A percentile compares a stretch with the other conserved stretches of the same genome.
phyloP scores from a whole-genome alignment of 306 rosid species.

The Carpinus viminea region DNA sequence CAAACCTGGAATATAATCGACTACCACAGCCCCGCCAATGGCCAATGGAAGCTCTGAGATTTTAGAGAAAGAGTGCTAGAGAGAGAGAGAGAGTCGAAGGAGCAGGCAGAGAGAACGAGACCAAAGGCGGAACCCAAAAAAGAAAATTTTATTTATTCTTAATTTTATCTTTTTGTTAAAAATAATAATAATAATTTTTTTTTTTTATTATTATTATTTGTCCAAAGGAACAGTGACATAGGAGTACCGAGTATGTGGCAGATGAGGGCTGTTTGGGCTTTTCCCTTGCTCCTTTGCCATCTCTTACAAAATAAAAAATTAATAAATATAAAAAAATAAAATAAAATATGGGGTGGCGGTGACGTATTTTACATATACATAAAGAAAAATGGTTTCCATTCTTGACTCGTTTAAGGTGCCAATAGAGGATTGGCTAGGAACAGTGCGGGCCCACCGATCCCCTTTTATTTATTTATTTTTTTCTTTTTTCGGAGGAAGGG shows the following conservation, averaged over 20 bases:
- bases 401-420: too few relatives aligned
- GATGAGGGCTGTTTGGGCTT: too few relatives aligned
- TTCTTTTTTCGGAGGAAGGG: too few relatives aligned
- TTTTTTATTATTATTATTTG: too few relatives aligned
- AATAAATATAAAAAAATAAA: too few relatives aligned
- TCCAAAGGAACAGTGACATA: not conserved
- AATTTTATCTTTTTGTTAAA: not conserved
- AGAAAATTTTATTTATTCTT: conserved; percentile 32
- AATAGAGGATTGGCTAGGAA: too few relatives aligned
- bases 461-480: not conserved
- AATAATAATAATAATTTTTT: not conserved
- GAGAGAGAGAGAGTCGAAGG: conserved; percentile 36
- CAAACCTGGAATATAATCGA: conserved; percentile 71
- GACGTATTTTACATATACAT: too few relatives aligned
- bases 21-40: conserved; percentile 50
- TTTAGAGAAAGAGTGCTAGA: conserved; percentile 51
- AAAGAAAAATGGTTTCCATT: too few relatives aligned
- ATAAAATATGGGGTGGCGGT: too few relatives aligned
- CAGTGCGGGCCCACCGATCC: not conserved
- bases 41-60: conserved; percentile 62
- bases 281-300: too few relatives aligned
- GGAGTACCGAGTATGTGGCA: not conserved
- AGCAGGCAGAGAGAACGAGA: conserved; percentile 47
- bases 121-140: conserved; percentile 55
- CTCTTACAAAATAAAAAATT: too few relatives aligned